Percentiles rank a stretch among this genome's conserved stretches.
Conservation (phyloP, 495 filamentous ascomycete species). For the Penicillium cinerascens region DNA sequence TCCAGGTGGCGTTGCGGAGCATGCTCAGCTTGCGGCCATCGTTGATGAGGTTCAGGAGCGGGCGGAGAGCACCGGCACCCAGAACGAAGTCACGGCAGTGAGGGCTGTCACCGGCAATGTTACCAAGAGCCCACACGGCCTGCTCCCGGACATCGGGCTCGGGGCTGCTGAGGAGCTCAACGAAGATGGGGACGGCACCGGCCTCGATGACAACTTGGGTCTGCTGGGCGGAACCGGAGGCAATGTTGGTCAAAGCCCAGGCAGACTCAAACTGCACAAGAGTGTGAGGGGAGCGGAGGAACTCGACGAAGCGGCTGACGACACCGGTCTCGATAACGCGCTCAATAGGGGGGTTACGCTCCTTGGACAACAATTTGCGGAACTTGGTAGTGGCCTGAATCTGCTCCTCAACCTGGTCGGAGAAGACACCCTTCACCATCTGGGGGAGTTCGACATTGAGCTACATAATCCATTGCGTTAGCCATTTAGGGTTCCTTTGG, state of each 20-base stretch:
- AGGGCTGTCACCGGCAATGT: conserved; percentile 98
- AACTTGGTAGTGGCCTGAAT: conserved; percentile 99
- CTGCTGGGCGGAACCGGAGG: conserved; percentile 92
- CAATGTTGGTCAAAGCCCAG: conserved; percentile 99
- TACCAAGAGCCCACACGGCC: conserved; percentile 97
- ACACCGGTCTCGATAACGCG: conserved; percentile 99
- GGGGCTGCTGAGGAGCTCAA: conserved; percentile 89
- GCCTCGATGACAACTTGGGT: conserved; percentile 99
- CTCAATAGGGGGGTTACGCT: conserved; percentile 98
- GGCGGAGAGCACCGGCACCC: conserved; percentile 81
- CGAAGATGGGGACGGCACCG: conserved; percentile 97
- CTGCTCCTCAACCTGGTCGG: conserved; percentile 95
- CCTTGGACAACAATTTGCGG: conserved; percentile 94
- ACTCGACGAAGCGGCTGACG: conserved; percentile 95
- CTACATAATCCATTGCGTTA: conserved; percentile 52
- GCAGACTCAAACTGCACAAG: conserved; percentile 99
- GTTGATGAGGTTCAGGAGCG: conserved; percentile 81
- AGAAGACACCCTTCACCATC: conserved; percentile 98
- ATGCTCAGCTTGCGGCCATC: conserved; percentile 99
- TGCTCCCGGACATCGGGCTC: conserved; percentile 99
- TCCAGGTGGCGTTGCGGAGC: conserved; percentile 99
- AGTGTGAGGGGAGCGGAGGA: conserved; percentile 96
- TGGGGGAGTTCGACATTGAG: conserved; percentile 95
- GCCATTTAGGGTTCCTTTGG: conserved; percentile 14
- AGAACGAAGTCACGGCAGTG: conserved; percentile 95